Base-by-base conservation (phyloP, 1,284 basidiomycete species). In the Papiliotrema terrestris region DNA sequence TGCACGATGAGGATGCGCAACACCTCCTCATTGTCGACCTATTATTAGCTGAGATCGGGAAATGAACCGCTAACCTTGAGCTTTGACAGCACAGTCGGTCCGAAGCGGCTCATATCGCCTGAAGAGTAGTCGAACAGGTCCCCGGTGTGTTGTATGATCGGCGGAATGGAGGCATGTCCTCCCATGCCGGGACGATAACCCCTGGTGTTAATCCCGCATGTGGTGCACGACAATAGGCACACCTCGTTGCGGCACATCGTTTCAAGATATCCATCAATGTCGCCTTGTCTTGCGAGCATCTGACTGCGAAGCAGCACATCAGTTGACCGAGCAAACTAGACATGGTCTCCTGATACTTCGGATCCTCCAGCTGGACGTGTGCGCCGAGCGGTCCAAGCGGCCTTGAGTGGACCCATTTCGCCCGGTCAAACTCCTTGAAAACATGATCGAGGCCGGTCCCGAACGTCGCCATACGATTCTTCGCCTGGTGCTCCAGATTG, bases 321-420 rank as follows among this genome's bases (percentile, higher is more conserved):
- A 80, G 68, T 4, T 61, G 54, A 3, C 83, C 84, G 2, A 98
- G 79, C 62, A 87, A 81, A 17, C 78, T 78, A 38, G 89, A 83
- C 59, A 97, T 72, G 8, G 91, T 65, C 0, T 78, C 75, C 0
- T 83, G 84, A 84, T 90, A 98, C 32, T 72, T 78, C 60, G 79
- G 76, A 56, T 96, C 89, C 60, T 63, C 52, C 2, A 93, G 83
- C 65, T 86, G 87, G 61, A 98, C 86, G 69, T 84, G 83, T 44
- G 81, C 60, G 0, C 93, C 93, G n/a, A 98, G 78, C 0, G 93
- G 92, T 1, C 96, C 96, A 26, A 97, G 74, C 0, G 95, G 94
- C 17, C 70, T 76, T 37, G 86, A 80, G 9, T 86, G 87, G 26
- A 79, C 68, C 91, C 91, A 92, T 5, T 63, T 72, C 59, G 78